Percentiles rank a stretch among this genome's conserved stretches.
Evolutionary conservation across 371 early-diverging fungal species (phyloP).

Genomic region (Mortierella sp.): DNA sequence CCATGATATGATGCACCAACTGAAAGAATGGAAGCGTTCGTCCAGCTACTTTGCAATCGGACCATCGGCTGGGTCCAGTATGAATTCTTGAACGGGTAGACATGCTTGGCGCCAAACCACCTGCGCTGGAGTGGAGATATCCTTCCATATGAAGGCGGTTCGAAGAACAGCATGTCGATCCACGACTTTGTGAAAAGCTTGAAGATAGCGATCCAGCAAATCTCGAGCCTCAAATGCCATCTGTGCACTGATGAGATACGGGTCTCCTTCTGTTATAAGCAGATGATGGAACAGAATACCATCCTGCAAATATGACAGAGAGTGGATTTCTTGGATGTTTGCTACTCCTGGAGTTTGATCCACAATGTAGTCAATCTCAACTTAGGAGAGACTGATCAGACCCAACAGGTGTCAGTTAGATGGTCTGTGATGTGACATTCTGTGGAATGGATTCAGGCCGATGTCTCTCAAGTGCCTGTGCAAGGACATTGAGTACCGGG

Average conservation of each 20-base stretch:
- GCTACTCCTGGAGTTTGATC: constrained; percentile 5
- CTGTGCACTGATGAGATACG: not conserved
- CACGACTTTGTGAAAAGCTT: constrained; percentile 15
- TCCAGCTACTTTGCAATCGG: constrained; percentile 10
- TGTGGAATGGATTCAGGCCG: not conserved
- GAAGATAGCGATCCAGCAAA: constrained; percentile 15
- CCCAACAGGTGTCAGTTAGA: constrained; percentile 12
- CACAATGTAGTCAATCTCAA: constrained; percentile 11
- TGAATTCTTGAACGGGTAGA: not conserved
- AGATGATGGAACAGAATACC: constrained; percentile 28
- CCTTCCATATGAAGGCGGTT: constrained; percentile 9
- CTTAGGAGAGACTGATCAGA: constrained; percentile 11
- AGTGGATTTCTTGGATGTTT: constrained; percentile 28
- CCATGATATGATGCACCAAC: constrained; percentile 18
- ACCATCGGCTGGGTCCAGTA: constrained; percentile 13
- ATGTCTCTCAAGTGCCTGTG: constrained; percentile 2
- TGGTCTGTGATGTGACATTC: constrained; percentile 7
- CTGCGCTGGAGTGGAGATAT: constrained; percentile 16
- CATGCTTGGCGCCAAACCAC: constrained; percentile 14
- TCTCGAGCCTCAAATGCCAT: constrained; percentile 3
- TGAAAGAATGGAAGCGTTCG: not conserved
- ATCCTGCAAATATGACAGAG: constrained; percentile 17
- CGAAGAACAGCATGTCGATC: too few relatives aligned
- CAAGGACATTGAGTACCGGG: constrained; percentile 2
- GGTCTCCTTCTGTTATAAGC: constrained; percentile 10